Base-by-base conservation (phyloP, 2,329 filamentous ascomycete species). In the Pestalotiopsis sp. region DNA sequence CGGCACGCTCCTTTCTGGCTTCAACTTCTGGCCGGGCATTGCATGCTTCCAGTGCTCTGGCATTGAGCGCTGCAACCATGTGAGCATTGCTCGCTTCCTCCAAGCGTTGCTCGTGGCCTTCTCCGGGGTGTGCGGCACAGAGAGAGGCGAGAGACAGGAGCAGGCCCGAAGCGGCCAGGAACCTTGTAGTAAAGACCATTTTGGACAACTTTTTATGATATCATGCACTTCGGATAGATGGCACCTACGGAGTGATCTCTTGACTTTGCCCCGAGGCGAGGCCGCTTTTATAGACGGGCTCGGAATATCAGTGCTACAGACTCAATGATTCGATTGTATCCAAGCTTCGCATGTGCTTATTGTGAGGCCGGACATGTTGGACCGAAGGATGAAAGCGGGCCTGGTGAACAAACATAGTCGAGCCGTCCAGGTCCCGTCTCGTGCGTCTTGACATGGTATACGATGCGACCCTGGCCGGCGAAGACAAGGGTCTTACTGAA, bases 1-100 rank as follows among this genome's bases (percentile, higher is more conserved):
- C 76, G 52, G 82, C 82, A 31, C 77, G 75, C 58, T 77, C 75
- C 69, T 81, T 79, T 13, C 82, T 79, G 64, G 79, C 80, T 64
- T 79, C 79, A n/a, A 80, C 78, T 68, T 80, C 78, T 7, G 81
- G 76, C 20, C 76, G 76, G 25, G 79, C 77, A 6, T 79, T 75
- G 64, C 82, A 84, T 68, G 80, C 77, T 45, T 80, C 76, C 12
- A 84, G 74, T 20, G 80, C 80, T 63, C 73, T 73, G 0, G 72
- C 66, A 66, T 77, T 78, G 27, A 78, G 70, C 58, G 69, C 72
- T 17, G 74, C 72, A 60, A 78, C 76, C 27, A 75, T 72, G 25
- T 75, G 73, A 25, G 75, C 72, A 56, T 76, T 77, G 3, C 64
- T 73, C 70, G 72, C 66, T 68, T 77, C 73, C 12, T 77, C 72